These are phyloP conservation scores for Metschnikowia aberdeeniae DNA, from an alignment of 805 yeast genomes.

Conservation along the genomic window DNA sequence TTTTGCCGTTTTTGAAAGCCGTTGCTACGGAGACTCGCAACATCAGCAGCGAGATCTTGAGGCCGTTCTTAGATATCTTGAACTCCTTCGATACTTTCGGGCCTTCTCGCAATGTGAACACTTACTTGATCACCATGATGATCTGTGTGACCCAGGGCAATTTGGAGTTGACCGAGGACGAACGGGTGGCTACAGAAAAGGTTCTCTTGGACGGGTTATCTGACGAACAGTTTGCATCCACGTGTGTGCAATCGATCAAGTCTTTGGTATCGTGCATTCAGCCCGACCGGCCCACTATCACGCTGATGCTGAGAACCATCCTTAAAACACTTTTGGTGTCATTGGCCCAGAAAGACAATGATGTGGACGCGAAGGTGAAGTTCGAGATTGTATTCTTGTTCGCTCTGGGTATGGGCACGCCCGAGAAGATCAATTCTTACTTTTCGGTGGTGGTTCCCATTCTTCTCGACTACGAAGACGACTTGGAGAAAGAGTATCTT, in stretches of 20 bases:
- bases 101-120: slow-evolving; percentile 13
- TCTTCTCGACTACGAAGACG: slow-evolving; percentile 28
- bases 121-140: slow-evolving; percentile 31
- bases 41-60: slow-evolving; percentile 20
- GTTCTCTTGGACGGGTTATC: slow-evolving; percentile 24
- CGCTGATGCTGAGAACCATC: slow-evolving; percentile 43
- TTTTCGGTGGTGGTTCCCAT: slow-evolving; percentile 35
- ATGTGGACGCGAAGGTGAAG: slow-evolving; percentile 29
- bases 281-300: slow-evolving; percentile 25
- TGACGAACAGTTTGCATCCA: slow-evolving; percentile 21
- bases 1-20: slow-evolving; percentile 42
- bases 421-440: slow-evolving; percentile 25
- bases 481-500: slow-evolving; percentile 32
- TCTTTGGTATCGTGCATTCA: slow-evolving; percentile 43
- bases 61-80: slow-evolving; percentile 20
- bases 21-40: slow-evolving; percentile 22
- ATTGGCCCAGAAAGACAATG: slow-evolving; percentile 15
- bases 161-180: slow-evolving; percentile 23
- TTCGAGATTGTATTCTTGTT: slow-evolving; percentile 50
- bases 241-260: slow-evolving; percentile 54
- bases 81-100: slow-evolving; percentile 1
- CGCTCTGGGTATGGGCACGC: slow-evolving; percentile 25
- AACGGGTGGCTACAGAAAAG: slow-evolving; percentile 20
- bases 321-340: slow-evolving; percentile 37
- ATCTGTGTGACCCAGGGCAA: slow-evolving; percentile 35